phyloP scores from a whole-genome alignment of 805 yeast genomes.

The Ogataea parapolymorpha region DNA sequence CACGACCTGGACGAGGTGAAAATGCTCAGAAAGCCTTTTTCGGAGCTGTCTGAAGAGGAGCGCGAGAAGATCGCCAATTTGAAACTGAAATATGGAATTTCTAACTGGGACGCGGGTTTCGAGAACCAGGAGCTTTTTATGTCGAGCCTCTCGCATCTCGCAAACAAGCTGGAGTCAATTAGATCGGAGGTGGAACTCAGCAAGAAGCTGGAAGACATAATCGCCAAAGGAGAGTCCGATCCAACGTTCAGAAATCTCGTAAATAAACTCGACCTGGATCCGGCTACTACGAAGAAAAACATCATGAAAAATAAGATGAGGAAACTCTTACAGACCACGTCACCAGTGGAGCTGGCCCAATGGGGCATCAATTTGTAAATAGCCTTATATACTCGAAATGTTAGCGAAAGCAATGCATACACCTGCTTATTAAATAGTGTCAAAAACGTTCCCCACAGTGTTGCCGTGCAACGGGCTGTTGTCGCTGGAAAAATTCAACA shows the following conservation, averaged over 20 bases:
- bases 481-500: slow-evolving; percentile 31
- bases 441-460: slow-evolving; percentile 28
- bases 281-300: slow-evolving; percentile 43
- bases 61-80: slow-evolving; percentile 36
- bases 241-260: slow-evolving; percentile 37
- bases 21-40: slow-evolving; percentile 15
- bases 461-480: slow-evolving; percentile 30
- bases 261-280: slow-evolving; percentile 32
- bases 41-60: slow-evolving; percentile 29
- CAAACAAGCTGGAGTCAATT: slow-evolving; percentile 21
- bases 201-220: slow-evolving; percentile 15
- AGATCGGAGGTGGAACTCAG: slow-evolving; percentile 20
- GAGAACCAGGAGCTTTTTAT: slow-evolving; percentile 32
- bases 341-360: slow-evolving; percentile 25
- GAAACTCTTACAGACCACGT: slow-evolving; percentile 42
- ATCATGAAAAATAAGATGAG: slow-evolving; percentile 71
- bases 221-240: slow-evolving; percentile 29
- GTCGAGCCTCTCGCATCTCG: slow-evolving; percentile 24
- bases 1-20: slow-evolving; percentile 28
- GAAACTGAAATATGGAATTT: slow-evolving; percentile 30
- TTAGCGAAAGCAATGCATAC: slow-evolving; percentile 9
- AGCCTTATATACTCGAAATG: slow-evolving; percentile 6
- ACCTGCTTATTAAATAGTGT: slow-evolving; percentile 18
- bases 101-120: slow-evolving; percentile 21
- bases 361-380: slow-evolving; percentile 25